Evolutionary conservation across 2,329 filamentous ascomycete genomes (phyloP).

Genomic region (Lecanicillium sp.): DNA sequence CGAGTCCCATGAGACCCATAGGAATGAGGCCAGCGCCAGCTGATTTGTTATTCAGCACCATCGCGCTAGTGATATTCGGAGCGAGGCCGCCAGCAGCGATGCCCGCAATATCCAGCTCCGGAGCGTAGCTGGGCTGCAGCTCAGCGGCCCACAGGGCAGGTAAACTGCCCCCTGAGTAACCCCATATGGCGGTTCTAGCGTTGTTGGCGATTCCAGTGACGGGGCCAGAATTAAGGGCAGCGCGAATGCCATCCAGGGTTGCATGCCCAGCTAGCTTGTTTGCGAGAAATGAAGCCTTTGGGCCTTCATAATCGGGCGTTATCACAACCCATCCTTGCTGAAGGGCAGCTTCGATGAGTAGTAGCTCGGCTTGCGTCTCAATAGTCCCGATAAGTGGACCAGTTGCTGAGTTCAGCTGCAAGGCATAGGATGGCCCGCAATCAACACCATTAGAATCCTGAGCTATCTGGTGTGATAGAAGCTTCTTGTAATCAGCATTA

Average conservation of each 20-base stretch:
- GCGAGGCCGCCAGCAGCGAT: constrained; percentile 20
- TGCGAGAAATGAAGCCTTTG: not conserved
- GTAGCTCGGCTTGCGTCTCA: constrained; percentile 2
- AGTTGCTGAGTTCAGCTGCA: not conserved
- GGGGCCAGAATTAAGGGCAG: not conserved
- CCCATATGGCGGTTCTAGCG: constrained; percentile 36
- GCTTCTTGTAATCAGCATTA: constrained; percentile 13
- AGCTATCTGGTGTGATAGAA: constrained; percentile 34
- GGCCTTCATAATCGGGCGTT: constrained; percentile 15
- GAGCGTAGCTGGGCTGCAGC: not conserved
- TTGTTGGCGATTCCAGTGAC: constrained; percentile 22
- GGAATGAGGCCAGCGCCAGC: constrained; percentile 17
- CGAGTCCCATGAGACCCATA: constrained; percentile 17
- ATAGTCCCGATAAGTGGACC: constrained; percentile 32
- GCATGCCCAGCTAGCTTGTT: not conserved
- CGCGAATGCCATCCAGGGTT: not conserved
- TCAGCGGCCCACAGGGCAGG: not conserved
- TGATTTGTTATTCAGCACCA: constrained; percentile 15
- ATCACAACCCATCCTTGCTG: not conserved
- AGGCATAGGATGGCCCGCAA: constrained; percentile 4
- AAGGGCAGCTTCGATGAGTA: not conserved
- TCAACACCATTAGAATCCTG: constrained; percentile 32
- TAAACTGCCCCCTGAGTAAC: not conserved
- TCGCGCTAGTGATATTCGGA: constrained; percentile 15
- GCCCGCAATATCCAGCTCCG: constrained; percentile 17